Conservation (phyloP, 2,329 filamentous ascomycete species). For the Zymoseptoria brevis region DNA sequence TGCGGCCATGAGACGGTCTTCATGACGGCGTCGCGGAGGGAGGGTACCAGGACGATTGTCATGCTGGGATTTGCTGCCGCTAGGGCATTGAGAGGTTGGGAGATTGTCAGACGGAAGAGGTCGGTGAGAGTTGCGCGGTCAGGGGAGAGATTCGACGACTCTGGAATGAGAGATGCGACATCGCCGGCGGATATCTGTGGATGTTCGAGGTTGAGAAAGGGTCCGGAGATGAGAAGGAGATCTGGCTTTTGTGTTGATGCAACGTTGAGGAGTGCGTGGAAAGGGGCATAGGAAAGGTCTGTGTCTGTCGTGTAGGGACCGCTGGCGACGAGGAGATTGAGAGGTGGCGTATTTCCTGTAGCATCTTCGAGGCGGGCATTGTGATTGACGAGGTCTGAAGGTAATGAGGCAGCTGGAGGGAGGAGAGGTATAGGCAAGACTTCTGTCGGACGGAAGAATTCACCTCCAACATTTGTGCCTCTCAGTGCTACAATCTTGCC, state of each 20-base stretch:
- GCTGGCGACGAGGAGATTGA: slow-evolving; percentile 69
- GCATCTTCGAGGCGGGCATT: slow-evolving; percentile 58
- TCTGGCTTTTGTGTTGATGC: slow-evolving; percentile 70
- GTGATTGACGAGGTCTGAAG: slow-evolving; percentile 57
- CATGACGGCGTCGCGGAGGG: slow-evolving; percentile 70
- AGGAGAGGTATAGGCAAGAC: slow-evolving; percentile 68
- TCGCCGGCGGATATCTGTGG: slow-evolving; percentile 62
- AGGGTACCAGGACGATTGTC: slow-evolving; percentile 75
- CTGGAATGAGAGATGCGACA: slow-evolving; percentile 37
- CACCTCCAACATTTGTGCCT: slow-evolving; percentile 79
- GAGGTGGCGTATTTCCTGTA: slow-evolving; percentile 55
- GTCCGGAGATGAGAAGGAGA: slow-evolving; percentile 69
- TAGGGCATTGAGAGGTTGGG: slow-evolving; percentile 63
- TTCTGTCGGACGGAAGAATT: slow-evolving; percentile 72
- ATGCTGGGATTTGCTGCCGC: slow-evolving; percentile 63
- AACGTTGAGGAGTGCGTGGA: slow-evolving; percentile 71
- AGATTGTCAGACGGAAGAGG: slow-evolving; percentile 74
- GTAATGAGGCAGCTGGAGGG: slow-evolving; percentile 62
- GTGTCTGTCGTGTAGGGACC: slow-evolving; percentile 91
- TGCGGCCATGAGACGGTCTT: slow-evolving; percentile 85
- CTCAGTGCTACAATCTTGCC: slow-evolving; percentile 85
- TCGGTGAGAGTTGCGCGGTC: slow-evolving; percentile 74
- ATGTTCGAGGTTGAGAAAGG: slow-evolving; percentile 88
- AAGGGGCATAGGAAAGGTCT: slow-evolving; percentile 81
- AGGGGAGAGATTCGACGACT: slow-evolving; percentile 38